Evolutionary conservation across 2,329 filamentous ascomycete species (phyloP).

Genomic region (Penicillium sumatraense): DNA sequence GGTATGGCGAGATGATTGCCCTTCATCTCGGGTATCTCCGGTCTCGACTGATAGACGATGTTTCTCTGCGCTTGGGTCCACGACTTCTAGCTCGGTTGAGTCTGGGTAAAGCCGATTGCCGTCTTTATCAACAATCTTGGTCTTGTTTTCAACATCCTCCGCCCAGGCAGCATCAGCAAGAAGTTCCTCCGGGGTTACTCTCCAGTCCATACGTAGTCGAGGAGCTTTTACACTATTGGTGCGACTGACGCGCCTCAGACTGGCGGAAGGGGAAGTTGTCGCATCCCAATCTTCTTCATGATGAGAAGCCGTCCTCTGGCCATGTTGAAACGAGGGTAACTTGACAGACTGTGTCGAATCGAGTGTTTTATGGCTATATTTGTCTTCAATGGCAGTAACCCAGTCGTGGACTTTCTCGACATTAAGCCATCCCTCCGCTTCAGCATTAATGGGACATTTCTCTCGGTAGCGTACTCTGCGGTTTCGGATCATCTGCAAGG

Average conservation of each 20-base stretch:
- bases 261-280: constrained; percentile 42
- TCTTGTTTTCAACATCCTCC: constrained; percentile 79
- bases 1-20: constrained; percentile 29
- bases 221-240: constrained; percentile 62
- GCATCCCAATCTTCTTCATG: constrained; percentile 31
- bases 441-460: constrained; percentile 73
- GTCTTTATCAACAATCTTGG: constrained; percentile 77
- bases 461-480: constrained; percentile 82
- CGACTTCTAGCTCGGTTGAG: constrained; percentile 26
- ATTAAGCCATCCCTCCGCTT: constrained; percentile 77
- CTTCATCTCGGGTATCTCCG: constrained; percentile 15
- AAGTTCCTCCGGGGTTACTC: constrained; percentile 79
- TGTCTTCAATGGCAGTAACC: constrained; percentile 71
- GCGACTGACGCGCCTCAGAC: constrained; percentile 47
- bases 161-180: constrained; percentile 91
- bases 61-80: constrained; percentile 19
- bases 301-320: constrained; percentile 16
- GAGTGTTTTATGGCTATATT: constrained; percentile 48
- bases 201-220: constrained; percentile 82
- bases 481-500: constrained; percentile 89
- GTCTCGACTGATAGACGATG: constrained; percentile 28
- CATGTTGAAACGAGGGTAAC: constrained; percentile 48
- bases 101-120: constrained; percentile 69
- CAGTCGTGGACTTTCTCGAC: constrained; percentile 72
- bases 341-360: constrained; percentile 50